Conservation (phyloP, 352 stramenopile genomes). For the Pythium myriotylum region DNA sequence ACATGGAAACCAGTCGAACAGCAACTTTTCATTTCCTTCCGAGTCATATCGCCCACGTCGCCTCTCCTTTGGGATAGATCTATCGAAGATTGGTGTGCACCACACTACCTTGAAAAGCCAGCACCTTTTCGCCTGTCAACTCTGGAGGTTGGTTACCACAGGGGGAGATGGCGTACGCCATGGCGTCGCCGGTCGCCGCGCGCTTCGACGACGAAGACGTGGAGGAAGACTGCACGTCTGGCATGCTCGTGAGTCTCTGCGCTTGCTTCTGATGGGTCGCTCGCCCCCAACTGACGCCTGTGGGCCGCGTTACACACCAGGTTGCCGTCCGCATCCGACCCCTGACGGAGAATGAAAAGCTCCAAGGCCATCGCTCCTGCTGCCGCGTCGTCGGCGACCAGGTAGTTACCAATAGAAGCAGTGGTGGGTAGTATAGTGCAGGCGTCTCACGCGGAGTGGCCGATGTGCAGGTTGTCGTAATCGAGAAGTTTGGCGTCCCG, state of each 20-base stretch:
- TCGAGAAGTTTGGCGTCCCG: slow-evolving; percentile 54
- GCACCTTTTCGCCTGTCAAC: slow-evolving; percentile 8
- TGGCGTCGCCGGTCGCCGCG: slow-evolving; percentile 11
- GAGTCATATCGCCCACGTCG: slow-evolving; percentile 8
- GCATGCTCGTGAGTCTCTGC: slow-evolving; percentile 38
- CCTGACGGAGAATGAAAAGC: slow-evolving; percentile 42
- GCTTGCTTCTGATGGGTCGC: neutral
- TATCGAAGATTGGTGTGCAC: slow-evolving; percentile 20
- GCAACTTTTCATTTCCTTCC: neutral
- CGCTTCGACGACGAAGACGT: slow-evolving; percentile 33
- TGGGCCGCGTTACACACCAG: slow-evolving; percentile 19
- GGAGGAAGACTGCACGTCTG: slow-evolving; percentile 41
- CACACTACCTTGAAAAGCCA: slow-evolving; percentile 29
- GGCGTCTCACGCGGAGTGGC: no score
- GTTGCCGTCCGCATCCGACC: slow-evolving; percentile 59
- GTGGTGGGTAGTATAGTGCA: neutral
- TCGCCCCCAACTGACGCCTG: neutral
- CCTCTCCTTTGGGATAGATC: neutral
- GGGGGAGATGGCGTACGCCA: neutral
- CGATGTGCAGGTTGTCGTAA: slow-evolving; percentile 50
- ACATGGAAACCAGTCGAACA: neutral
- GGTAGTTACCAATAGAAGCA: slow-evolving; percentile 21
- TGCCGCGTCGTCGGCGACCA: slow-evolving; percentile 59
- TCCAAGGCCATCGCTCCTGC: slow-evolving; percentile 52
- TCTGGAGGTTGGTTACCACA: neutral